These are phyloP conservation scores for Ganoderma leucocontextum DNA, from an alignment of 1,284 basidiomycete genomes.

Conservation along the genomic window DNA sequence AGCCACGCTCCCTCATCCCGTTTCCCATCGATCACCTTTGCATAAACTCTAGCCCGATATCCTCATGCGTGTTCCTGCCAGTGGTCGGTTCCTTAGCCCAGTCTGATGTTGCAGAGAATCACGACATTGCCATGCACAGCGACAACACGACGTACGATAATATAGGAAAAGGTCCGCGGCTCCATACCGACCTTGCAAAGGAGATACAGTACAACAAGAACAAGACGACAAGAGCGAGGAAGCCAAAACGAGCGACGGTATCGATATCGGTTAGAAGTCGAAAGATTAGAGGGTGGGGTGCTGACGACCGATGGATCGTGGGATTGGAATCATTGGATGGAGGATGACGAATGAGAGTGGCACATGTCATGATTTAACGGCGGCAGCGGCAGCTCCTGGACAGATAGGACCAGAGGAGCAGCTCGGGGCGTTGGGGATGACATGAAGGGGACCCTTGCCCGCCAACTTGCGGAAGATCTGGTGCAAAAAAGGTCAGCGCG, in stretches of 20 bases:
- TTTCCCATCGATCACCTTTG: constrained; percentile 1
- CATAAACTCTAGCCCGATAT: not conserved
- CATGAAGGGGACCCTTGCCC: constrained; percentile 28
- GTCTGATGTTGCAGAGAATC: constrained; percentile 3
- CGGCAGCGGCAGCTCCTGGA: constrained; percentile 13
- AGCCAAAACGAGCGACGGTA: constrained; percentile 14
- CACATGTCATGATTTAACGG: constrained; percentile 25
- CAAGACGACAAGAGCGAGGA: constrained; percentile 14
- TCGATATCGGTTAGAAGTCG: constrained; percentile 17
- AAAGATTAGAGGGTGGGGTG: not conserved
- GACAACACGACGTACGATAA: constrained; percentile 19
- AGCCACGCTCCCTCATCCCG: not conserved
- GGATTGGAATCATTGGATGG: not conserved
- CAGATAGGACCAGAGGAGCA: constrained; percentile 19
- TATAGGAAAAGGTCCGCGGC: constrained; percentile 21
- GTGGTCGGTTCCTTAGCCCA: not conserved
- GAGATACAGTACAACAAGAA: constrained; percentile 33
- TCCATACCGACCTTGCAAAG: constrained; percentile 22
- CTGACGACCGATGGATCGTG: constrained; percentile 1
- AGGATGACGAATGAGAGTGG: not conserved
- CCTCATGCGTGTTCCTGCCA: not conserved
- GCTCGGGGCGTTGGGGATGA: constrained; percentile 30
- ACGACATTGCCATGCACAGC: constrained; percentile 5
- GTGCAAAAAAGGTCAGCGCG: constrained; percentile 12
- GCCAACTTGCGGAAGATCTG: constrained; percentile 49